Conservation (phyloP, 2,329 filamentous ascomycete genomes). For the Thielaviopsis musarum region DNA sequence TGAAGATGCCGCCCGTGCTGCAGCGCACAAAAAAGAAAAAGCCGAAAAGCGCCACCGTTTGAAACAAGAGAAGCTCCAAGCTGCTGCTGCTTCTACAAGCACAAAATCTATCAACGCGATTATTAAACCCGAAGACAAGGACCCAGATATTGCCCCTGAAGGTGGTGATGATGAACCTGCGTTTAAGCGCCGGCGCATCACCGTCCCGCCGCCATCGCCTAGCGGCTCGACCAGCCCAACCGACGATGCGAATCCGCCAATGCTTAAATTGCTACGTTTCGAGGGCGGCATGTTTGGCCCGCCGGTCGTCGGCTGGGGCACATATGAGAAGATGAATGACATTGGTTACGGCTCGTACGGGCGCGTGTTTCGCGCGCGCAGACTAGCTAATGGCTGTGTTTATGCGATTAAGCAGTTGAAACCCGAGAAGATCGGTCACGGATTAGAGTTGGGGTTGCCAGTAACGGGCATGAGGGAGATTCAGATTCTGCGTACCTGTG, state of each 20-base stretch:
- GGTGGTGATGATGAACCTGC: conserved; percentile 27
- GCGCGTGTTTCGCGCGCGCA: conserved; percentile 72
- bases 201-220: conserved; percentile 23
- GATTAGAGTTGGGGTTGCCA: conserved; percentile 43
- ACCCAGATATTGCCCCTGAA: too few species aligned
- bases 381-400: conserved; percentile 55
- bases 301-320: conserved; percentile 58
- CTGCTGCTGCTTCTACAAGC: conserved; percentile 12
- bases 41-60: conserved; percentile 16
- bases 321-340: conserved; percentile 84
- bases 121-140: too few species aligned
- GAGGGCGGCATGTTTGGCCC: conserved; percentile 48
- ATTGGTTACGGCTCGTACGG: conserved; percentile 98
- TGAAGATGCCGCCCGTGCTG: conserved; percentile 60
- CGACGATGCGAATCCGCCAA: conserved; percentile 24
- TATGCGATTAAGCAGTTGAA: conserved; percentile 92
- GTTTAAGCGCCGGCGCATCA: conserved; percentile 45
- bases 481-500: conserved; percentile 66
- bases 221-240: conserved; percentile 13
- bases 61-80: conserved; percentile 52
- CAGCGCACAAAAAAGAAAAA: conserved; percentile 25
- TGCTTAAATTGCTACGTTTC: conserved; percentile 46
- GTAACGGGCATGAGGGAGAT: conserved; percentile 91
- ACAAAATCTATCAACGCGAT: conserved; percentile 16
- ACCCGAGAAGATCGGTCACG: conserved; percentile 38